Percentiles rank a stretch among this genome's conserved stretches.
Conservation (phyloP, 1,139 yeast genomes). For the Blastobotrys serpentis region DNA sequence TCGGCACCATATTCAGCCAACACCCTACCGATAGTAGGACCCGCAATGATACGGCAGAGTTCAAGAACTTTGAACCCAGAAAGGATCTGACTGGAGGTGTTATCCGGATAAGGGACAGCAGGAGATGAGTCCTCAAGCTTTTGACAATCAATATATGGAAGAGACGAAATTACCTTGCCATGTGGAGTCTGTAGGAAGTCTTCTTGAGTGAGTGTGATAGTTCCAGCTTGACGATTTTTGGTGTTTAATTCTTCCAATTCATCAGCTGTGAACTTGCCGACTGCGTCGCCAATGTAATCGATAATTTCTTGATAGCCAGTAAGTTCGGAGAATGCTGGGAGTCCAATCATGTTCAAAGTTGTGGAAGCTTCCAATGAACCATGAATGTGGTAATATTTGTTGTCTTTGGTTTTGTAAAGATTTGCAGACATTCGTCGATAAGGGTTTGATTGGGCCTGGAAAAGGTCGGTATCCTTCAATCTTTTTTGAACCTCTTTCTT, state of each 20-base stretch:
- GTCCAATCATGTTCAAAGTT: constrained; percentile 40
- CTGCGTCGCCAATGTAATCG: constrained; percentile 34
- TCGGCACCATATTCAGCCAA: constrained; percentile 41
- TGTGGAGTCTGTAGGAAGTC: constrained; percentile 37
- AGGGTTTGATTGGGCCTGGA: constrained; percentile 36
- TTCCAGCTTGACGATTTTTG: constrained; percentile 46
- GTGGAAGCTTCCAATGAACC: constrained; percentile 40
- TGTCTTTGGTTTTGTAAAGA: constrained; percentile 39
- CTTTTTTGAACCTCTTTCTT: constrained; percentile 25
- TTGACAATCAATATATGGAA: constrained; percentile 34
- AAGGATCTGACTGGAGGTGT: constrained; percentile 25
- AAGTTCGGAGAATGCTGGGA: constrained; percentile 34
- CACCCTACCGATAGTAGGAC: constrained; percentile 39
- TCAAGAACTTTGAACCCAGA: constrained; percentile 40
- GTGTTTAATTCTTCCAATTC: constrained; percentile 57
- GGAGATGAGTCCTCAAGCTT: constrained; percentile 32
- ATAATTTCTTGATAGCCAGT: constrained; percentile 35
- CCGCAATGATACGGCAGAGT: constrained; percentile 40
- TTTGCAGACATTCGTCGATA: constrained; percentile 41
- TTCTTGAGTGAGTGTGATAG: constrained; percentile 35
- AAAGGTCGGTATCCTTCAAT: constrained; percentile 36
- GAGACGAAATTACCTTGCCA: constrained; percentile 31
- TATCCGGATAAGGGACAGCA: constrained; percentile 29
- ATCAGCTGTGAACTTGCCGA: constrained; percentile 46
- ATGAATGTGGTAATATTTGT: constrained; percentile 38